A percentile compares a stretch with the other conserved stretches of the same genome.
Evolutionary conservation across 2,329 filamentous ascomycete genomes (phyloP).

Genomic region (Ascochyta rabiei): DNA sequence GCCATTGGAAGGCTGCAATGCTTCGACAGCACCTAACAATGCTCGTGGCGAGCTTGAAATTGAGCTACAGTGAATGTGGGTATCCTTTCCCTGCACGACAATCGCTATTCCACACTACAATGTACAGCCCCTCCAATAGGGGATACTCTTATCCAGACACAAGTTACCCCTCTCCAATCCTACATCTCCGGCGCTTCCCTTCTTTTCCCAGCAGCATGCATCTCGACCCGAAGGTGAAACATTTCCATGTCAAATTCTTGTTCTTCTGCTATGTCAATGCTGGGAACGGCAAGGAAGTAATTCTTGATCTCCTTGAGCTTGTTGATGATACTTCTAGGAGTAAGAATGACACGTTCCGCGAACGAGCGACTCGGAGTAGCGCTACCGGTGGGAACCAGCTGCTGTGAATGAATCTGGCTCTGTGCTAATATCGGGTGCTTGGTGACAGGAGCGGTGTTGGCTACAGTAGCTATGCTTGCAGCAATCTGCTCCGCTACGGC

Average conservation of each 20-base stretch:
- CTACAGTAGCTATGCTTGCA: slow-evolving; percentile 5
- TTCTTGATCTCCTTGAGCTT: slow-evolving; percentile 52
- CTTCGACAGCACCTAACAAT: background rate
- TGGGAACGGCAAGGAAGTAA: slow-evolving; percentile 59
- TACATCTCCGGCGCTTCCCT: slow-evolving; percentile 11
- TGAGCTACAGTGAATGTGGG: background rate
- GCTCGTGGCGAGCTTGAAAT: background rate
- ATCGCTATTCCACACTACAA: background rate
- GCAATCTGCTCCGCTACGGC: slow-evolving; percentile 8
- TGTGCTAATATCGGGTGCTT: slow-evolving; percentile 15
- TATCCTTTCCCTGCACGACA: background rate
- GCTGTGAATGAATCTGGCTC: slow-evolving; percentile 1
- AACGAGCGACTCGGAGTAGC: slow-evolving; percentile 40
- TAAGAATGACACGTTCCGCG: slow-evolving; percentile 44
- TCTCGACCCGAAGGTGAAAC: slow-evolving; percentile 76
- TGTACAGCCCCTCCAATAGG: background rate
- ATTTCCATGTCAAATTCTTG: slow-evolving; percentile 77
- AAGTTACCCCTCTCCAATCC: background rate
- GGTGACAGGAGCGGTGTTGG: slow-evolving; percentile 4
- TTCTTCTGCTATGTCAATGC: slow-evolving; percentile 67
- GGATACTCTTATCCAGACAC: background rate
- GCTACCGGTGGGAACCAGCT: slow-evolving; percentile 6
- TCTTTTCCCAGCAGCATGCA: slow-evolving; percentile 72
- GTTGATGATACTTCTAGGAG: slow-evolving; percentile 59
- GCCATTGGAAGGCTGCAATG: too few species aligned